Evolutionary conservation across 2,329 filamentous ascomycete species (phyloP), one percentile per base, ranked within the genome.

Genomic region (Curvularia eragrostidis): DNA sequence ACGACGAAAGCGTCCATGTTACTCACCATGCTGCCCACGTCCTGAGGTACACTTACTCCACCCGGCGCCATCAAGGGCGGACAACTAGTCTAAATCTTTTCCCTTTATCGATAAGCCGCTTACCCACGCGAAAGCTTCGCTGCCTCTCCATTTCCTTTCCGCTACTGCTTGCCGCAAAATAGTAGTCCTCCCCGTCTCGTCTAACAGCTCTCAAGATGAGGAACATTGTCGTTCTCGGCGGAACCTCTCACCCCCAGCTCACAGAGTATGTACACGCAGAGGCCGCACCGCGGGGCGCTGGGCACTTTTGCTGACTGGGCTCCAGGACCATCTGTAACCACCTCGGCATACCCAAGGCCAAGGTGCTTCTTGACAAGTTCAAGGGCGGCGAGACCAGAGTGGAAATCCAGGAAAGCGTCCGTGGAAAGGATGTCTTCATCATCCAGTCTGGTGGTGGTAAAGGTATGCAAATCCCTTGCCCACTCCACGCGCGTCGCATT

Each of bases 401-500:
- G 63, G 95, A 98, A 79, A 96, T 99, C 73, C 86, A 93, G 77
- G 95, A 99, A 79, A 97, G 93, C 13, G 95, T 99, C 50, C 90
- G 95, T 69, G 95, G 91, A 69, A 99, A 99, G 78, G 95, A 99
- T 87, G 95, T 73, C 76, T 99, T 96, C 81, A 97, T 98, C 75
- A 92, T 99, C 72, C 94, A 98, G 79, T 95, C 92, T 41, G 93
- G 92, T 68, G 91, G 91, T 68, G 93, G 92, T 63, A 91, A 90
- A 71, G 68, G 68, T 70, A 67, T 51, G 59, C 26, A 53, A 23
- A 10, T 24, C n/a, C 28, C 39, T 12, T 10, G 28, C 47, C 23
- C 15, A 3, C 30, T 39, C 28, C 24, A 18, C 24, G 41, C 41
- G 42, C 39, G 48, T 56, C 39, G 47, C 34, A 39, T 49, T 49